These are phyloP conservation scores for Tuber magnatum DNA, from an alignment of 495 filamentous ascomycete species.

Conservation along the genomic window DNA sequence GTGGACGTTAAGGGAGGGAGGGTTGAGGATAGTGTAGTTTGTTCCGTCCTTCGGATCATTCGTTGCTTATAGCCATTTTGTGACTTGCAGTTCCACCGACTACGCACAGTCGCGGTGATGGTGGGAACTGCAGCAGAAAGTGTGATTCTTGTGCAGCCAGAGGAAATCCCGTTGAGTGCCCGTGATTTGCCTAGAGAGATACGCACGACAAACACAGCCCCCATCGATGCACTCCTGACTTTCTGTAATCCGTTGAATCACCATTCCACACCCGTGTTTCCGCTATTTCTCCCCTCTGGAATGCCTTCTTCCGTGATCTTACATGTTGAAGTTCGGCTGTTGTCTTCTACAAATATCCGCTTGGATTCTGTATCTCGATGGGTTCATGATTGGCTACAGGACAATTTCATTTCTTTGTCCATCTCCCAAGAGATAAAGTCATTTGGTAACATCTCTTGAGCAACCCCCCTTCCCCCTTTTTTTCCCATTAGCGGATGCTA, in stretches of 20 bases:
- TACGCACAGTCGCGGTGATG: not conserved
- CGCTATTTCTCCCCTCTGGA: not conserved
- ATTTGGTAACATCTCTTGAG: constrained; percentile 20
- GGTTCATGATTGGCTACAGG: constrained; percentile 31
- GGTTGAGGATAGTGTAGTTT: not conserved
- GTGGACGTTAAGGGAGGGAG: not conserved
- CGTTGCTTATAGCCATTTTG: not conserved
- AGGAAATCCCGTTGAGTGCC: not conserved
- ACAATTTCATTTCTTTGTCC: constrained; percentile 33
- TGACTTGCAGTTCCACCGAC: not conserved
- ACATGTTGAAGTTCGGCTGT: constrained; percentile 34
- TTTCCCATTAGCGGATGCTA: not conserved
- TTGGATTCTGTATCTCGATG: constrained; percentile 27
- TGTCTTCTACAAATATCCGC: constrained; percentile 17
- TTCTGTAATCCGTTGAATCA: not conserved
- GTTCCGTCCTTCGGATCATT: not conserved
- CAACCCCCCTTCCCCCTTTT: not conserved
- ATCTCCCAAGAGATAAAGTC: constrained; percentile 30
- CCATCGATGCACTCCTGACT: not conserved
- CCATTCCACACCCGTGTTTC: not conserved
- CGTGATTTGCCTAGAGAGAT: not conserved
- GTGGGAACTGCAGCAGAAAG: not conserved
- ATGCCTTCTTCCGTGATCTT: constrained; percentile 13
- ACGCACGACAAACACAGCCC: not conserved
- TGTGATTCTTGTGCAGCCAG: not conserved